Evolutionary conservation across 371 early-diverging fungal genomes (phyloP), one percentile per base, ranked within the genome.

Genomic region (Rhizopus delemar): DNA sequence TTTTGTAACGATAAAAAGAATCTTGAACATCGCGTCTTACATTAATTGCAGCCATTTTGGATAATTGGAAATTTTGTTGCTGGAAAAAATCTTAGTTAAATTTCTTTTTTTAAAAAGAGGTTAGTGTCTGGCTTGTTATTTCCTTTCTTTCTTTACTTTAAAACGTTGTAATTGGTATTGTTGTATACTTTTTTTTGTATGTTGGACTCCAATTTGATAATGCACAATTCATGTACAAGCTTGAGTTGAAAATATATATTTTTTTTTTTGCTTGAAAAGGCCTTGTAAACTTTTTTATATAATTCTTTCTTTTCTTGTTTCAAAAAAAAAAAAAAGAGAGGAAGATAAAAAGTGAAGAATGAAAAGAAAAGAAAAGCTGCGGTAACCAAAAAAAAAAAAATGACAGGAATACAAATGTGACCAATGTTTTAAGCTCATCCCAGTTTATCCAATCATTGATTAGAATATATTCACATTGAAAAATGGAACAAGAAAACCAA

Each of bases 1-100:
- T 99, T 84, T 99, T 99, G 90, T 99, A 99, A 60, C 99, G 92
- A 80, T 99, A 98, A 80, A 95, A 99, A 57, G 89, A 77, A 81
- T 98, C 99, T 58, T 91, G 83, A 66, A 86, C 85, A 73, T 93
- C 91, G 72, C 93, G 85, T 64, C 91, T 83, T 73, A 94, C 92
- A 76, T 94, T 94, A 63, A 93, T 75, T 65, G 84, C 77, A 76
- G 89, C 84, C 90, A 91, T 93, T 72, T 64, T 90, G 67, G 66
- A 69, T 57, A 49, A 43, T 52, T 59, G 22, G 57, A 28, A 52
- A 63, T 46, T 29, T 41, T 43, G 49, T 50, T 22, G 22, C 22
- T 22, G 22, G 22, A 22, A 22, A 22, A 22, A 22, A 22, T 22
- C 22, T 22, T 22, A 22, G 22, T 22, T 22, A 22, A 22, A 22